Evolutionary conservation across 1,139 yeast genomes (phyloP), one percentile per base, ranked within the genome.

Genomic region (Candida labiduridarum): DNA sequence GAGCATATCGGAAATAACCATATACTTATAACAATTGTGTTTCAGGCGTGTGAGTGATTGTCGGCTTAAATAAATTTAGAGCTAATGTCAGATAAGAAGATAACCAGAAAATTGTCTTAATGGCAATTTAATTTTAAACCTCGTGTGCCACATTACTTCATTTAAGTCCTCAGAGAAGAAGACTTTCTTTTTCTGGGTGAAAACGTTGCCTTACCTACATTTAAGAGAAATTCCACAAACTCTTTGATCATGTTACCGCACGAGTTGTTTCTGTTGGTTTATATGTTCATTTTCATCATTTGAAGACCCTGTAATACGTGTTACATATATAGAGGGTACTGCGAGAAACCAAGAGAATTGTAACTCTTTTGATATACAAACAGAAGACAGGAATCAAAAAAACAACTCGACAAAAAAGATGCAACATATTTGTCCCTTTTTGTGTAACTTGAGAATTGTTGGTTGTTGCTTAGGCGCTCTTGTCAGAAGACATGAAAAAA

Each of bases 131-230:
- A 7, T 36, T 36, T 22, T 39, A 40, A 40, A 33, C 34, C 22
- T 40, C 43, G 43, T 40, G 43, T 40, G 43, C 43, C 43, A 11
- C 34, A 27, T 40, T 40, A 40, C 43, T 40, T 25, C 22, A 40
- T 40, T 38, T 38, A 38, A 12, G 16, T 14, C 11, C 18, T 14
- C 16, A 16, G 16, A 16, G 11, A 34, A 14, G 2, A 34, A 15
- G 16, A 9, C 18, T 5, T 14, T 7, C 11, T 10, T 15, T 14
- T 15, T 9, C 18, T 9, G 35, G 15, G 16, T 15, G 38, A 38
- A 38, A 38, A 38, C 41, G 41, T 38, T 38, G 41, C 25, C 30
- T 5, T 6, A 34, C 8, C 14, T 14, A 5, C 27, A 36, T 22
- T 12, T 9, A 36, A 11, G 30, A n/a, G 22, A n/a, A 12, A 8